Conservation (phyloP, 2,329 filamentous ascomycete genomes). For the Ascochyta lentis region DNA sequence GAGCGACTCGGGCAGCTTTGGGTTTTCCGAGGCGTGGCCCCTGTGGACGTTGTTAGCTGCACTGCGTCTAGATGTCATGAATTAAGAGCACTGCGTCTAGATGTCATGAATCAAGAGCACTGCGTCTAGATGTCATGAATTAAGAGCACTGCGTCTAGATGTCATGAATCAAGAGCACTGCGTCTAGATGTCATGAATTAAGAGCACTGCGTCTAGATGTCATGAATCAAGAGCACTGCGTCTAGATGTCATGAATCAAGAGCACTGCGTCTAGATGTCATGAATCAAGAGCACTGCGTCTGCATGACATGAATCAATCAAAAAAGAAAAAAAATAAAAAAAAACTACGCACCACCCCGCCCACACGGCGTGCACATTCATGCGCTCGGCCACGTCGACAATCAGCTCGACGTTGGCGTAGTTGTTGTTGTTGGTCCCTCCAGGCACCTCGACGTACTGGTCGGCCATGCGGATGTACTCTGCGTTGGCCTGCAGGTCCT, state of each 20-base stretch:
- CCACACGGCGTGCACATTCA: conserved; percentile 98
- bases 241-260: too few relatives aligned
- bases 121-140: not conserved
- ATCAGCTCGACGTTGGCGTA: conserved; percentile 99
- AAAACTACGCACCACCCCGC: conserved; percentile 80
- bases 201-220: too few relatives aligned
- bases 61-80: too few relatives aligned
- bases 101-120: too few relatives aligned
- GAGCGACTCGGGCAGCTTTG: conserved; percentile 93
- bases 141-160: too few relatives aligned
- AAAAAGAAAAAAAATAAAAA: too few relatives aligned
- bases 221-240: too few relatives aligned
- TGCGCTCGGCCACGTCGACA: conserved; percentile 97
- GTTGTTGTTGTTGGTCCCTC: conserved; percentile 99
- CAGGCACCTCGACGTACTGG: conserved; percentile 98
- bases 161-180: too few relatives aligned
- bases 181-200: too few relatives aligned
- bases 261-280: too few relatives aligned
- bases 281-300: not conserved
- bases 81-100: too few relatives aligned
- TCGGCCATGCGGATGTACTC: conserved; percentile 99
- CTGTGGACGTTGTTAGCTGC: conserved; percentile 22
- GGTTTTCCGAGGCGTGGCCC: conserved; percentile 98
- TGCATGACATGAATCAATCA: too few relatives aligned
- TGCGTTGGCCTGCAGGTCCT: conserved; percentile 95